Evolutionary conservation across 768 basidiomycete species (phyloP).

Genomic region (Lepiota brunneoincarnata): DNA sequence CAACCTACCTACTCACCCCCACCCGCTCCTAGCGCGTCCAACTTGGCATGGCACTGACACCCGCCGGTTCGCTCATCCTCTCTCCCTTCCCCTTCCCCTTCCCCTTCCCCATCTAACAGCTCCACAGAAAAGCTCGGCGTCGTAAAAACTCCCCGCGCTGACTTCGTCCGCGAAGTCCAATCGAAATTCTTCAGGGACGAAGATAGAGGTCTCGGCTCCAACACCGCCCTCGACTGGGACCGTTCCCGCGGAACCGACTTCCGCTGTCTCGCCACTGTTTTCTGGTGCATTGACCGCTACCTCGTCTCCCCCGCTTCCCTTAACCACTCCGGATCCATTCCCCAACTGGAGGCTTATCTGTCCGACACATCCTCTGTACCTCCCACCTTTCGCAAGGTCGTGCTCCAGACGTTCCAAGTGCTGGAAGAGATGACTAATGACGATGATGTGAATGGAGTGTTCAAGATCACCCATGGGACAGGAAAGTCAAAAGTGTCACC

Average conservation of each 20-base stretch:
- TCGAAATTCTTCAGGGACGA: conserved; percentile 37
- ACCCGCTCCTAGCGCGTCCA: conserved; percentile 58
- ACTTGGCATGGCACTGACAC: conserved; percentile 74
- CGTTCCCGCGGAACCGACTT: conserved; percentile 51
- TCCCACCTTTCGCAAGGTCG: conserved; percentile 24
- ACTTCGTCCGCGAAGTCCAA: conserved; percentile 58
- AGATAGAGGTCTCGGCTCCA: conserved; percentile 29
- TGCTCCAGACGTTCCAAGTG: conserved; percentile 43
- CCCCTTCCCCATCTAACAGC: no score
- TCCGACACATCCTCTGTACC: conserved; percentile 27
- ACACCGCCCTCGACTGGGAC: conserved; percentile 46
- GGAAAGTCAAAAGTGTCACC: conserved; percentile 54
- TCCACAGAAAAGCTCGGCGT: conserved; percentile 68
- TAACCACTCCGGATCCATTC: conserved; percentile 26
- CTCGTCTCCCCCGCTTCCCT: conserved; percentile 6
- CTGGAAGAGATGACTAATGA: conserved; percentile 45
- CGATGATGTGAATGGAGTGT: conserved; percentile 27
- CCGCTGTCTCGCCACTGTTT: conserved; percentile 52
- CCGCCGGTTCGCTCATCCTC: conserved; percentile 44
- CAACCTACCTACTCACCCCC: neutral
- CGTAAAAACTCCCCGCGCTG: conserved; percentile 51
- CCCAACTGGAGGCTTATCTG: conserved; percentile 52
- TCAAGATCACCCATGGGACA: conserved; percentile 38
- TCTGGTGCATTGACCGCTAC: conserved; percentile 49
- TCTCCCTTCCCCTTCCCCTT: neutral